Conservation (phyloP, 1,284 basidiomycete genomes). For the Microstroma glucosiphilum region DNA sequence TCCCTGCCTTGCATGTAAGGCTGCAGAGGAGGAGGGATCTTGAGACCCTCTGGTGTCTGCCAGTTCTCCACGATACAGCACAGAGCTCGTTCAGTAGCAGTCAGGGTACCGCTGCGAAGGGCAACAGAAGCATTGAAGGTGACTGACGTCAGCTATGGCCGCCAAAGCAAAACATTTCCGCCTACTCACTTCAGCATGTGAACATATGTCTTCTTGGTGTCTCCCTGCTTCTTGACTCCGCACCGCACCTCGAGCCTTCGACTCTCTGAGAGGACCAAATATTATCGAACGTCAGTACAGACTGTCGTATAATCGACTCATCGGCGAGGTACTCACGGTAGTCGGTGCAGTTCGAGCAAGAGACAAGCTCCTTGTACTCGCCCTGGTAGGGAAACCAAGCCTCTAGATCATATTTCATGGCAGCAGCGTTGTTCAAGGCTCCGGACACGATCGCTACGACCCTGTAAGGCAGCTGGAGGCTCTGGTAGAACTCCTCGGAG, state of each 20-base stretch:
- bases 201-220: conserved; percentile 47
- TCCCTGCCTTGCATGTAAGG: conserved; percentile 95
- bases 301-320: not conserved
- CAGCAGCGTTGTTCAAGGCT: conserved; percentile 89
- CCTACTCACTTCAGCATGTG: conserved; percentile 36
- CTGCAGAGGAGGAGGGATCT: conserved; percentile 77
- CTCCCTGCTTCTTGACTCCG: conserved; percentile 49
- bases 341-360: conserved; percentile 54
- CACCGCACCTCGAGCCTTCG: conserved; percentile 45
- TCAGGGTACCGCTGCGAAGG: conserved; percentile 94
- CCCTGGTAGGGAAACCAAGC: conserved; percentile 99
- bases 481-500: conserved; percentile 92
- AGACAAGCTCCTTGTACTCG: conserved; percentile 75
- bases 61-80: conserved; percentile 99
- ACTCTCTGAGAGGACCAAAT: too few species aligned
- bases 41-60: conserved; percentile 87
- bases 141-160: not conserved
- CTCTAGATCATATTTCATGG: conserved; percentile 95
- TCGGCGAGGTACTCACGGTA: too few species aligned
- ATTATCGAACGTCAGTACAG: too few species aligned
- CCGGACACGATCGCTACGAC: conserved; percentile 94
- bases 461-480: conserved; percentile 80
- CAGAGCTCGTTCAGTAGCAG: conserved; percentile 89
- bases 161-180: not conserved
- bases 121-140: too few species aligned